Base-by-base conservation (phyloP, 768 basidiomycete genomes). In the Leccinum truebloodii region DNA sequence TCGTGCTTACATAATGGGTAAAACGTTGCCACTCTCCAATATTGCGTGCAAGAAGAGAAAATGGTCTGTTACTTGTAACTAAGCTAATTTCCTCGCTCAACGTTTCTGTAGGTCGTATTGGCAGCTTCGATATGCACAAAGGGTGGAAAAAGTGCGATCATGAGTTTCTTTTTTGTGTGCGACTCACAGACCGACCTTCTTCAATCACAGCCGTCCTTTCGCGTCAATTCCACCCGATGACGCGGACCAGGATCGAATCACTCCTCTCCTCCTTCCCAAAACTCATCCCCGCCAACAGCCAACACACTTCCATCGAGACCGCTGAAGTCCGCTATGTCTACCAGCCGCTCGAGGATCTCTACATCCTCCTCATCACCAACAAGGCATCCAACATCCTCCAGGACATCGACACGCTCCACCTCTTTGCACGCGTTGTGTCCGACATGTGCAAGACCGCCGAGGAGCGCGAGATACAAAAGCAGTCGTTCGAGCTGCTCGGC, bases 261-360 rank as follows among this genome's bases (percentile, higher is more conserved):
- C 88, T 99, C 34, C 87, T 99, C 48, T 89, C 96, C 9, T 95
- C 95, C 2, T 99, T 98, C 81, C 94, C 95, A 2, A 98, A 97
- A 75, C 86, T 98, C 67, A 97, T 99, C 65, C 95, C 95, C 3
- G 85, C 95, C 13, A 35, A 35, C 34, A 35, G 34, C 34, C 5
- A 35, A 14, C 34, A 35, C 10, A 35, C 34, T 4, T 92, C 94
- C n/a, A 90, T 96, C 67, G 95, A 93, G 80, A 97, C 94, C 0
- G 76, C 90, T 41, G 94, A 99, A 75, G 95, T 96, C 54, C 90
- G 95, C 67, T 98, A 94, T 72, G 95, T 98, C 63, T 98, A 96
- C 75, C 95, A 97, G 70, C 94, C 95, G 0, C 84, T 98, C 51
- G 95, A 97, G 75, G 94, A 98, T 73, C 86, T 98, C 26, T 98